Base-by-base conservation (phyloP, 352 stramenopile species). In the Phytophthora nicotianae region DNA sequence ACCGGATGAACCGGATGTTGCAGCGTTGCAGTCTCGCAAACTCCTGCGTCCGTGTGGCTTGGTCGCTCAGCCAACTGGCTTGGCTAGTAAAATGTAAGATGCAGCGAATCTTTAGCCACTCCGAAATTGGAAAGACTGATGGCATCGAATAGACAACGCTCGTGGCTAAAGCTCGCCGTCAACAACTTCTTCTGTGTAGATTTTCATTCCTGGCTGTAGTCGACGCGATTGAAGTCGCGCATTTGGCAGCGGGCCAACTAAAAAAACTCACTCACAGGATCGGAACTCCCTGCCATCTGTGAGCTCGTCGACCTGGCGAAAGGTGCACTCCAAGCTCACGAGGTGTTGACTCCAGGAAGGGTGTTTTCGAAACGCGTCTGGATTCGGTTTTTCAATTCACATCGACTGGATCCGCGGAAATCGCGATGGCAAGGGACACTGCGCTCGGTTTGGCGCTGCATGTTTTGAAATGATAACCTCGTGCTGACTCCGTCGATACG, bases 1-100 rank as follows among this genome's bases (percentile, higher is more conserved):
- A 32, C 40, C 33, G 40, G 62, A 70, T 70, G 55, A 66, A 62
- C 56, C 55, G 56, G 58, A 72, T 72, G 51, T 68, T 56, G 50
- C 17, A 32, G 11, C 14, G 23, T 47, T 29, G 49, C 33, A 51
- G 14, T 33, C 46, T 57, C 10, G 16, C 10, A 8, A 16, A n/a
- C 13, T 41, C 33, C 32, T 21, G 45, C 11, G 26, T 17, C 47
- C 26, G n/a, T n/a, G n/a, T 49, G 17, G 20, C 16, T 13, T 6
- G 8, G 23, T 37, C 26, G 5, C 29, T 2, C n/a, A n/a, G n/a
- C n/a, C n/a, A n/a, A n/a, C n/a, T n/a, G n/a, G n/a, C n/a, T n/a
- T n/a, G n/a, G n/a, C n/a, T n/a, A n/a, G n/a, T n/a, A n/a, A n/a
- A n/a, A n/a, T n/a, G n/a, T n/a, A n/a, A 21, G 21, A 53, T 13